Base-by-base conservation (phyloP, 108 stramenopile genomes). In the Skeletonema costatum region DNA sequence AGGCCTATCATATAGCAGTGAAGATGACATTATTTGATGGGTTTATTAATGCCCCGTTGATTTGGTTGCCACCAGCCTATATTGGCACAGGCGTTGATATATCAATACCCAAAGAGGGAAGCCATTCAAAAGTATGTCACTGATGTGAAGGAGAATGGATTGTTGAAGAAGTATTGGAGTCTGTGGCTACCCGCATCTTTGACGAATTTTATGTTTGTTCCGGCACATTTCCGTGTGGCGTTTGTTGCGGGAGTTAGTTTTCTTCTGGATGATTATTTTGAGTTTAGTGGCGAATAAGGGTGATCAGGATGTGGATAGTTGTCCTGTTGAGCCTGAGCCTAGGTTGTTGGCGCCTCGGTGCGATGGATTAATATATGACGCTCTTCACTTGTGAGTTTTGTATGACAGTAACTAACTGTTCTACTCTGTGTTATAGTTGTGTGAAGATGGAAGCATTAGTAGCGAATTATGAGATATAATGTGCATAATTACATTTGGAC, bases 211-310 rank as follows among this genome's bases (percentile, higher is more conserved):
- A 38, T 60, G n/a, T 17, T 83, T 8, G 68, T 83, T 19, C 83
- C 83, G 11, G 36, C 50, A 36, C 83, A 83, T 50, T 77, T 75
- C 8, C 60, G 83, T 14, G 66, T 83, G 30, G 77, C 77, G 8
- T 83, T 79, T 60, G 68, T 80, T 44, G 83, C 83, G 31, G 51
- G 38, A 0, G 74, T 83, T 2, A 66, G 63, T 9, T 83, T 83
- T 79, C 50, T 79, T 83, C 29, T 83, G 83, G 83, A 67, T 83
- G 67, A 68, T 74, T 42, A 67, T 74, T 31, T 50, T 74, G 64
- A 32, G 21, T 19, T 21, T 64, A 3, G 11, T 64, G 32, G 63
- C 63, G 36, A 64, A 64, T 36, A 64, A 64, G 32, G 62, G 7
- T 1, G 62, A 32, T 32, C 36, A 63, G 36, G 48, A 50, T 50